phyloP scores from a whole-genome alignment of 495 filamentous ascomycete genomes.

The Penicillium atrosanguineum region DNA sequence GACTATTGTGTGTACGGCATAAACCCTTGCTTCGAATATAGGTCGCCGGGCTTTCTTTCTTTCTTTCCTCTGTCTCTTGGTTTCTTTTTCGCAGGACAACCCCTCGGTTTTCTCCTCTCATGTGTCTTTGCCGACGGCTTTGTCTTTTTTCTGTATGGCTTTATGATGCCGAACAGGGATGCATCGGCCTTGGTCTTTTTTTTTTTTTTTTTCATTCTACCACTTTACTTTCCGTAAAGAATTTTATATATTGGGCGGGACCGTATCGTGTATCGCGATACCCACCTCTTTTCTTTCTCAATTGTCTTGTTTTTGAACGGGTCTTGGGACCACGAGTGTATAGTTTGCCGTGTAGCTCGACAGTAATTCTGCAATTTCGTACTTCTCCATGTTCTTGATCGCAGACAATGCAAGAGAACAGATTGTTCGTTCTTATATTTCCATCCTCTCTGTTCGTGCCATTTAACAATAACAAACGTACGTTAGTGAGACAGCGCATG shows the following conservation, averaged over 20 bases:
- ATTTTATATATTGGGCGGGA: neutral
- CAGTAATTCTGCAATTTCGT: neutral
- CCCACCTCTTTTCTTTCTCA: neutral
- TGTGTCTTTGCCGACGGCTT: neutral
- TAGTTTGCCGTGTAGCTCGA: neutral
- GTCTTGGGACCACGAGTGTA: neutral
- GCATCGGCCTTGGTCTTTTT: neutral
- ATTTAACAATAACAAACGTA: neutral
- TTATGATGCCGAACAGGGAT: neutral
- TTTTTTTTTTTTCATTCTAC: neutral
- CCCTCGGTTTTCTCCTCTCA: neutral
- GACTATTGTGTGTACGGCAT: slow-evolving; percentile 15
- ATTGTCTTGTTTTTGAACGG: neutral
- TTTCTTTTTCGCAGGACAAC: neutral
- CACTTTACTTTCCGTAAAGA: neutral
- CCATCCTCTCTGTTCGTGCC: too few relatives aligned
- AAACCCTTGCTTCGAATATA: slow-evolving; percentile 4
- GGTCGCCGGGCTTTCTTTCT: neutral
- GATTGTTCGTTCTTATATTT: neutral
- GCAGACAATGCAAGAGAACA: neutral
- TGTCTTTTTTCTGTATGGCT: neutral
- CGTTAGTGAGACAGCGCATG: too few relatives aligned
- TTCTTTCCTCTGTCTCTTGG: neutral
- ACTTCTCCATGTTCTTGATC: neutral
- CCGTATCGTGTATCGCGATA: neutral